These are phyloP conservation scores for Alternaria sp. DNA, from an alignment of 2,329 filamentous ascomycete genomes.

Conservation along the genomic window DNA sequence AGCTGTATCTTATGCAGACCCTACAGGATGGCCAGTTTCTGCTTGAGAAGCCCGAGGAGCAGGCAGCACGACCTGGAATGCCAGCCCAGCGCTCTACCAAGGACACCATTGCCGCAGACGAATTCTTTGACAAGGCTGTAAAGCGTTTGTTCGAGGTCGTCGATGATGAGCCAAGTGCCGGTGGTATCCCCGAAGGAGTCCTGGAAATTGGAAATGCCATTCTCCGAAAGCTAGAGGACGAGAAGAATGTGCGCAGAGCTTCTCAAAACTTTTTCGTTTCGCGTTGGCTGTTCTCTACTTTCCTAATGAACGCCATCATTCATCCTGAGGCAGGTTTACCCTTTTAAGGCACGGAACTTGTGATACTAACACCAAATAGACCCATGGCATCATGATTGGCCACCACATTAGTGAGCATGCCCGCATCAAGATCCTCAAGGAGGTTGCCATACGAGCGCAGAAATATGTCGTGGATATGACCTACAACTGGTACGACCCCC, in stretches of 20 bases:
- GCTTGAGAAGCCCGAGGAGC: slow-evolving; percentile 83
- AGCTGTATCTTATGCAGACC: slow-evolving; percentile 94
- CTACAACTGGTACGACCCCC: slow-evolving; percentile 67
- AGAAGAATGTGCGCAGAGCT: slow-evolving; percentile 71
- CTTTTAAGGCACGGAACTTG: slow-evolving; percentile 20
- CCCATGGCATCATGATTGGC: slow-evolving; percentile 74
- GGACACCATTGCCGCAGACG: slow-evolving; percentile 81
- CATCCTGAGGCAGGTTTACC: slow-evolving; percentile 76
- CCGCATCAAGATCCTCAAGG: slow-evolving; percentile 74
- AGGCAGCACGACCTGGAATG: slow-evolving; percentile 70
- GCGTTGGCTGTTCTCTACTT: slow-evolving; percentile 91
- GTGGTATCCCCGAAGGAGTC: slow-evolving; percentile 85
- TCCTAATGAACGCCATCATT: slow-evolving; percentile 82
- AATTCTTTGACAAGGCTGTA: slow-evolving; percentile 87
- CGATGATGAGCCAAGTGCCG: slow-evolving; percentile 77
- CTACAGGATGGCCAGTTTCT: slow-evolving; percentile 92
- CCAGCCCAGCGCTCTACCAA: slow-evolving; percentile 77
- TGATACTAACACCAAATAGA: slow-evolving; percentile 55
- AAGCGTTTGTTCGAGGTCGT: slow-evolving; percentile 84
- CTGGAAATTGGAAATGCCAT: slow-evolving; percentile 87
- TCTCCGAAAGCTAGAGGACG: slow-evolving; percentile 74
- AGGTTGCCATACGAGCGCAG: slow-evolving; percentile 81
- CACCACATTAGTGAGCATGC: slow-evolving; percentile 93
- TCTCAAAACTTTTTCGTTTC: slow-evolving; percentile 85
- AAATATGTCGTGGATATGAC: slow-evolving; percentile 80